phyloP scores from a whole-genome alignment of 495 filamentous ascomycete species.

The Penicillium lagena region DNA sequence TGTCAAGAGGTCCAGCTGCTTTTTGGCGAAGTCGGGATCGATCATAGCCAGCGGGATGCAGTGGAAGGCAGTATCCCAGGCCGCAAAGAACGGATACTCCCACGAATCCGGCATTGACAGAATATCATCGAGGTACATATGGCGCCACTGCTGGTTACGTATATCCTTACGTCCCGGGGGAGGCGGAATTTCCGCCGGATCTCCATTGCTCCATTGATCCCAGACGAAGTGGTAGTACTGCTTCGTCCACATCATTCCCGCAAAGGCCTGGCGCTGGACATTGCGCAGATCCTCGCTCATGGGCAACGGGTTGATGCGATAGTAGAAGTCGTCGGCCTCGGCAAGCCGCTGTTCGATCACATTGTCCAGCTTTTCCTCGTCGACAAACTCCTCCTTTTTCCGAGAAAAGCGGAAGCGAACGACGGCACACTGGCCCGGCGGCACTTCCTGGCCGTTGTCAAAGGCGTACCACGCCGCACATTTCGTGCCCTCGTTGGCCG shows the following conservation, averaged over 20 bases:
- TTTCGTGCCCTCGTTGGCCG: conserved; percentile 75
- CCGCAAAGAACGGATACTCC: conserved; percentile 98
- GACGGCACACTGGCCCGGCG: conserved; percentile 87
- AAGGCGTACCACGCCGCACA: conserved; percentile 89
- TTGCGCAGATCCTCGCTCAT: conserved; percentile 93
- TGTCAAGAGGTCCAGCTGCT: conserved; percentile 91
- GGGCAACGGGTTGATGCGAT: conserved; percentile 82
- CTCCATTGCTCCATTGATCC: conserved; percentile 93
- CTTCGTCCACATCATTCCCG: conserved; percentile 97
- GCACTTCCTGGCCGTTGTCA: conserved; percentile 78
- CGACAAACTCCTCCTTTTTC: conserved; percentile 66
- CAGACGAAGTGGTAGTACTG: conserved; percentile 95
- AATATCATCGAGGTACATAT: conserved; percentile 89
- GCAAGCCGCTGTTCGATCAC: conserved; percentile 76
- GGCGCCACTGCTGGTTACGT: conserved; percentile 85
- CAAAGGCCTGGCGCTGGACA: conserved; percentile 88
- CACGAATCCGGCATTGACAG: conserved; percentile 96
- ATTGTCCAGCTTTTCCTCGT: conserved; percentile 90
- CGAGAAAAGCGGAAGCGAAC: conserved; percentile 84
- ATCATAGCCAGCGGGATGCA: conserved; percentile 95
- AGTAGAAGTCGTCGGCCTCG: conserved; percentile 96
- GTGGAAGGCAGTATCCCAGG: conserved; percentile 96
- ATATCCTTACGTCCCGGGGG: conserved; percentile 73
- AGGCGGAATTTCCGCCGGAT: conserved; percentile 69
- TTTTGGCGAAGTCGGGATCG: conserved; percentile 95